Evolutionary conservation across 164 flowering plant species (phyloP).

Genomic region (Aristolochia californica): DNA sequence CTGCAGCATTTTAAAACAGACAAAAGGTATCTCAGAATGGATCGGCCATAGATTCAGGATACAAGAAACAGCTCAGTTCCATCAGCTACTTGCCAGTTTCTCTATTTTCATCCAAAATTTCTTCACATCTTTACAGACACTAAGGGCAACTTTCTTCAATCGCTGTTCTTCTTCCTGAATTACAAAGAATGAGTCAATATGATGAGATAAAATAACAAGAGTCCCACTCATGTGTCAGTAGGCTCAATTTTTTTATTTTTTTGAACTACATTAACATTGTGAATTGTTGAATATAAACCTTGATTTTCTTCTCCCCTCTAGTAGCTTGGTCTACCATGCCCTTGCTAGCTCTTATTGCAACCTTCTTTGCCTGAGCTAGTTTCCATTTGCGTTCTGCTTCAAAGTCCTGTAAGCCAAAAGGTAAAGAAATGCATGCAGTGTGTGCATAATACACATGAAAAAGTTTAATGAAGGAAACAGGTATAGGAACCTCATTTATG

Average conservation of each 20-base stretch:
- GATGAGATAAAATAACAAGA: background rate
- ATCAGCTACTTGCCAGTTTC: constrained; percentile 62
- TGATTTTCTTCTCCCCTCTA: constrained; percentile 85
- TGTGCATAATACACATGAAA: too few species aligned
- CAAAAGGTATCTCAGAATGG: background rate
- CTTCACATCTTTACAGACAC: constrained; percentile 90
- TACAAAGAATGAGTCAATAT: constrained; percentile 4
- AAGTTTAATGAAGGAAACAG: too few species aligned
- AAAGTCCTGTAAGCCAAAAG: constrained; percentile 59
- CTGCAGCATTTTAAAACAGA: constrained; percentile 26
- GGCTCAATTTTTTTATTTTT: background rate
- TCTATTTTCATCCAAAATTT: constrained; percentile 97
- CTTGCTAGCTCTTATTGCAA: constrained; percentile 89
- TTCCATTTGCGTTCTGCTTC: constrained; percentile 99
- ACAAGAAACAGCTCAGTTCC: background rate
- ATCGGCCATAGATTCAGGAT: constrained; percentile 2
- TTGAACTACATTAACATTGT: background rate
- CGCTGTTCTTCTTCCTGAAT: constrained; percentile 90
- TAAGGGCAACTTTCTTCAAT: constrained; percentile 77
- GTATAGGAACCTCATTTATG: too few species aligned
- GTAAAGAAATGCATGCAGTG: too few species aligned
- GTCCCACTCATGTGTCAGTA: background rate
- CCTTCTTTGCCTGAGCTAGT: constrained; percentile 83
- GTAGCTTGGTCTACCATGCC: constrained; percentile 89
- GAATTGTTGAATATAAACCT: constrained; percentile 37